Base-by-base conservation (phyloP, 768 basidiomycete genomes). In the Russula sp. region DNA sequence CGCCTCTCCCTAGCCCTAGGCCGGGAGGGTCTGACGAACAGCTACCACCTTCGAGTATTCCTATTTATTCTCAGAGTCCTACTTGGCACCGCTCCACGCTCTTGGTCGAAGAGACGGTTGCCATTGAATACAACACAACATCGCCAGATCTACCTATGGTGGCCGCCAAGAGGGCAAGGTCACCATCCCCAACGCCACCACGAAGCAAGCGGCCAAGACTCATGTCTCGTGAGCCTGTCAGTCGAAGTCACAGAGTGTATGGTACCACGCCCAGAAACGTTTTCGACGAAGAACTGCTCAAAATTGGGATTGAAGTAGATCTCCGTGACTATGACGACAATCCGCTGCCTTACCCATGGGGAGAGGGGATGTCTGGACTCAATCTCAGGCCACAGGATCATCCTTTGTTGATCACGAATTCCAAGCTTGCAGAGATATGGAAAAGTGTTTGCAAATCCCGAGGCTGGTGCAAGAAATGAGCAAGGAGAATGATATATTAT, bases 371-470 rank as follows among this genome's bases (percentile, higher is more conserved):
- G 32, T 27, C 57, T 13, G 16, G 40, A 27, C 58, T 59, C 47
- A 6, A 39, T 35, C 52, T 34, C 57, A 27, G 4, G 48, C 39
- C 11, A 20, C 39, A 31, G 20, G 39, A 2, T 8, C 32, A 60
- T 16, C 22, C 58, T 49, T 39, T 60, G 39, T 6, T 31, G 14
- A 54, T 64, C 22, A 64, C 63, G 18, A 64, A 64, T 20, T 32
- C 40, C 16, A 64, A 37, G 50, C 57, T 64, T n/a, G 53, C 58
- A 9, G 58, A 64, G 20, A 64, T 64, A 35, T 59, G 63, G 63
- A 44, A 42, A 39, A 60, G 53, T 32, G 40, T 64, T 49, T 64
- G 53, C 45, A 56, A 55, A 18, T 47, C 55, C 53, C 55, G 50
- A 56, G n/a, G 66, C 44, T 57, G 66, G 66, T 39, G 6, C 52